phyloP scores from a whole-genome alignment of 1,139 yeast species.

The Debaryomyces nepalensis region DNA sequence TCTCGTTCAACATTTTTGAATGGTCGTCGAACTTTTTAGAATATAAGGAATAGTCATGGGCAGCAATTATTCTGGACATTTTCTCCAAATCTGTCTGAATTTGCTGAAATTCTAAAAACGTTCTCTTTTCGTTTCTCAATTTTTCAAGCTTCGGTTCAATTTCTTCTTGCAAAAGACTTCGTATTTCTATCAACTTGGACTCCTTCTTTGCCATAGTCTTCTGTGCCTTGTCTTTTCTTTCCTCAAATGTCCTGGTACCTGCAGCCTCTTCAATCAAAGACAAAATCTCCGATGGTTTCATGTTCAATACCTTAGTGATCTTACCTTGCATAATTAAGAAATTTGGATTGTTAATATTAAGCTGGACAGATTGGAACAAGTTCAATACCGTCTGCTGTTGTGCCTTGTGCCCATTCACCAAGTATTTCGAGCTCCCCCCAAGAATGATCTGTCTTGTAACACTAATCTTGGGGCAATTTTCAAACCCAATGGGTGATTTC shows the following conservation, averaged over 20 bases:
- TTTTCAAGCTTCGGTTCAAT: slow-evolving; percentile 91
- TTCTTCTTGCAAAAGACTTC: slow-evolving; percentile 75
- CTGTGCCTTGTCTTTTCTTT: slow-evolving; percentile 88
- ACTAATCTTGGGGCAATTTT: slow-evolving; percentile 76
- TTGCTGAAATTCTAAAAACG: slow-evolving; percentile 84
- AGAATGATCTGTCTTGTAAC: slow-evolving; percentile 90
- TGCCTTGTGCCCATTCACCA: slow-evolving; percentile 95
- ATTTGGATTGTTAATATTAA: slow-evolving; percentile 95
- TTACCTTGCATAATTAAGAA: slow-evolving; percentile 98
- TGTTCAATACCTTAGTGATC: slow-evolving; percentile 93
- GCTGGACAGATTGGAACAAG: slow-evolving; percentile 90
- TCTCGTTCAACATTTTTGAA: slow-evolving; percentile 41
- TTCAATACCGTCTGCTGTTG: slow-evolving; percentile 93
- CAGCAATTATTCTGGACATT: slow-evolving; percentile 71
- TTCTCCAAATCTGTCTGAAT: slow-evolving; percentile 82
- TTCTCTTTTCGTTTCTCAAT: slow-evolving; percentile 77
- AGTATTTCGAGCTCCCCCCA: slow-evolving; percentile 91
- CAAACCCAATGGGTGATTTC: slow-evolving; percentile 88
- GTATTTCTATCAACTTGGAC: slow-evolving; percentile 77
- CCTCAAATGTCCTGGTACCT: slow-evolving; percentile 95
- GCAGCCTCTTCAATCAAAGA: slow-evolving; percentile 97
- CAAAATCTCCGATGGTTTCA: slow-evolving; percentile 90
- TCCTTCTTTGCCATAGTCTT: slow-evolving; percentile 92
- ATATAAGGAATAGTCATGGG: slow-evolving; percentile 67
- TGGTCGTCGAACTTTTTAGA: slow-evolving; percentile 47